Percentiles rank a stretch among this genome's conserved stretches.
These are phyloP conservation scores for Ilex paraguariensis DNA, from an alignment of 305 asterid genomes.

Conservation along the genomic window DNA sequence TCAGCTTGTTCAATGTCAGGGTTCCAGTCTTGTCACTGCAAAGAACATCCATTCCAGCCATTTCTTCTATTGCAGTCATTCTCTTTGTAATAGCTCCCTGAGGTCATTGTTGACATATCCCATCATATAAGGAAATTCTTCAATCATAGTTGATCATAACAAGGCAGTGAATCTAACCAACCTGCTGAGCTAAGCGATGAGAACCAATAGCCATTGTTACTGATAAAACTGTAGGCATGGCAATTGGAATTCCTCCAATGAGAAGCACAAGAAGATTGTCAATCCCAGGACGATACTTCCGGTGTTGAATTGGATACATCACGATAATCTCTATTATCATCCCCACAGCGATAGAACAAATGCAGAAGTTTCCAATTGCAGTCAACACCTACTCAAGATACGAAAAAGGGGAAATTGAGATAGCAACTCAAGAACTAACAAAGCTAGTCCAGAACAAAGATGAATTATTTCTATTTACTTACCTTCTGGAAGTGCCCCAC, in stretches of 20 bases:
- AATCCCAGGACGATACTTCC: constrained; percentile 18
- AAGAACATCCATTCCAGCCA: constrained; percentile 20
- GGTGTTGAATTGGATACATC: constrained; percentile 14
- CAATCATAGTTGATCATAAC: neutral
- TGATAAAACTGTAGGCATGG: constrained; percentile 22
- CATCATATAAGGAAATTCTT: neutral
- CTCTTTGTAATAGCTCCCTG: constrained; percentile 12
- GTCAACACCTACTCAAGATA: constrained; percentile 17
- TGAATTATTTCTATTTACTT: neutral
- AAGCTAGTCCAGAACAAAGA: neutral
- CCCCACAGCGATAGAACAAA: constrained; percentile 21
- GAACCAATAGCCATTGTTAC: constrained; percentile 20
- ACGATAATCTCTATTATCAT: constrained; percentile 20
- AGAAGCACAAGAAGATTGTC: constrained; percentile 26
- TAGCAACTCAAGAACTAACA: neutral
- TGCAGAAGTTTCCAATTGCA: constrained; percentile 23
- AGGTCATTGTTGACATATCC: neutral
- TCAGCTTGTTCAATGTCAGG: constrained; percentile 10
- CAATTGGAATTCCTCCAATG: constrained; percentile 30
- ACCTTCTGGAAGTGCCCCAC: constrained; percentile 24
- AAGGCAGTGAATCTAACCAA: neutral
- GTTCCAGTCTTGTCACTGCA: constrained; percentile 19
- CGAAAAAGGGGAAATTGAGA: neutral
- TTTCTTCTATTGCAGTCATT: constrained; percentile 20
- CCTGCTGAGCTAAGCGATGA: constrained; percentile 19